phyloP scores from a whole-genome alignment of 768 basidiomycete genomes.

The Lenzites betulinus region DNA sequence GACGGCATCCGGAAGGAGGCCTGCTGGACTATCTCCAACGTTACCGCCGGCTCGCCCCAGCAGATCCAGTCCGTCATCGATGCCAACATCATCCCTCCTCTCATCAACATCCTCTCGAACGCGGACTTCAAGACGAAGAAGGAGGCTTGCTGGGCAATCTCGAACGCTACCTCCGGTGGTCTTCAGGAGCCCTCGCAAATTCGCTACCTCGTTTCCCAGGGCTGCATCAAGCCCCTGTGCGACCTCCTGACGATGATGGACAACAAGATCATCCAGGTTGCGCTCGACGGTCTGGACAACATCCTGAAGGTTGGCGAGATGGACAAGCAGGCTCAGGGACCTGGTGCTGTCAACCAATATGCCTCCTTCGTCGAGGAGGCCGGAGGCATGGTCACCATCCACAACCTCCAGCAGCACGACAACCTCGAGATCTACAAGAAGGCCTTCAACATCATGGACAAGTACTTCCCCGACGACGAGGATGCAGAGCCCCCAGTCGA shows the following conservation, averaged over 20 bases:
- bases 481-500: constrained; percentile 85
- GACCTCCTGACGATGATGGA: constrained; percentile 98
- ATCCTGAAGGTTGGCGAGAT: constrained; percentile 97
- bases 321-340: constrained; percentile 82
- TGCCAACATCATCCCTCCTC: constrained; percentile 95
- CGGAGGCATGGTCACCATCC: constrained; percentile 98
- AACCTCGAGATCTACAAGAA: constrained; percentile 99
- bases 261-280: constrained; percentile 99
- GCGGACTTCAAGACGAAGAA: constrained; percentile 99
- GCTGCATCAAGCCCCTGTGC: constrained; percentile 98
- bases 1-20: constrained; percentile 99
- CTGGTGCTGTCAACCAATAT: constrained; percentile 88
- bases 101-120: constrained; percentile 96
- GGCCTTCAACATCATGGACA: constrained; percentile 97
- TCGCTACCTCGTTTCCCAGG: constrained; percentile 95
- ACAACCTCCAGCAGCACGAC: constrained; percentile 99
- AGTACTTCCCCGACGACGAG: constrained; percentile 98
- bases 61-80: constrained; percentile 98
- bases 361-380: constrained; percentile 96
- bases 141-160: constrained; percentile 99
- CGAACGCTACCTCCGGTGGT: constrained; percentile 97
- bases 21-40: constrained; percentile 99
- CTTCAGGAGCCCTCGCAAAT: constrained; percentile 96
- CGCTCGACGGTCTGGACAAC: constrained; percentile 97
- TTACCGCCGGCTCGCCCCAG: constrained; percentile 94